Conservation (phyloP, 192 early-diverging fungal species). For the Backusella westeae region DNA sequence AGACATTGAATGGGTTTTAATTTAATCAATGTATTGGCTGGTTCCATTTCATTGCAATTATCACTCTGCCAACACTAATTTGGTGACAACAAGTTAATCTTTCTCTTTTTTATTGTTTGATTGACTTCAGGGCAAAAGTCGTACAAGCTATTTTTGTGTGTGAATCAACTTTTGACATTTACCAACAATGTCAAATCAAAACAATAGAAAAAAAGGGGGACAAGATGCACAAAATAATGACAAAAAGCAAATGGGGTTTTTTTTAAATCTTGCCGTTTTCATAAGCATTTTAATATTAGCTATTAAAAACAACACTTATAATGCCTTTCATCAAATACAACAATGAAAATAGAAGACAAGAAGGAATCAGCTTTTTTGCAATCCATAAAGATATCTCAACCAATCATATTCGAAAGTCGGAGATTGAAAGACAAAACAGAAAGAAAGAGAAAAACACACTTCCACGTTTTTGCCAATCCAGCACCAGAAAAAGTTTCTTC, state of each 20-base stretch:
- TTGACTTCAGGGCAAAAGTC: background rate
- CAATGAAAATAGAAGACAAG: too few relatives aligned
- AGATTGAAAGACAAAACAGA: background rate
- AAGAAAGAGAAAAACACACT: background rate
- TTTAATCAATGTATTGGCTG: too few relatives aligned
- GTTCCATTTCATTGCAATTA: too few relatives aligned
- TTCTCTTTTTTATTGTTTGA: background rate
- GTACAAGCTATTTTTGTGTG: background rate
- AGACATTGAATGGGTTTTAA: too few relatives aligned
- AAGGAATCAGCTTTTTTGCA: background rate
- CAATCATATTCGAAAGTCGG: background rate
- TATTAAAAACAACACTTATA: too few relatives aligned
- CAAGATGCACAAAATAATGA: background rate
- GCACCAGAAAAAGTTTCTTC: background rate
- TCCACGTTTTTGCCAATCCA: background rate
- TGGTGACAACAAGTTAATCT: too few relatives aligned
- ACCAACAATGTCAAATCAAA: background rate
- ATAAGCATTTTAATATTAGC: too few relatives aligned
- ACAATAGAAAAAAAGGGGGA: background rate
- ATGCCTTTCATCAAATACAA: too few relatives aligned
- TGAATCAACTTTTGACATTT: background rate
- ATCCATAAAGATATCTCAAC: background rate
- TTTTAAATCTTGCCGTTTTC: too few relatives aligned
- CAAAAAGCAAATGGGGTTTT: too few relatives aligned
- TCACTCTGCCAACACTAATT: too few relatives aligned